phyloP scores from a whole-genome alignment of 495 filamentous ascomycete genomes.

The Usnea hakonensis region DNA sequence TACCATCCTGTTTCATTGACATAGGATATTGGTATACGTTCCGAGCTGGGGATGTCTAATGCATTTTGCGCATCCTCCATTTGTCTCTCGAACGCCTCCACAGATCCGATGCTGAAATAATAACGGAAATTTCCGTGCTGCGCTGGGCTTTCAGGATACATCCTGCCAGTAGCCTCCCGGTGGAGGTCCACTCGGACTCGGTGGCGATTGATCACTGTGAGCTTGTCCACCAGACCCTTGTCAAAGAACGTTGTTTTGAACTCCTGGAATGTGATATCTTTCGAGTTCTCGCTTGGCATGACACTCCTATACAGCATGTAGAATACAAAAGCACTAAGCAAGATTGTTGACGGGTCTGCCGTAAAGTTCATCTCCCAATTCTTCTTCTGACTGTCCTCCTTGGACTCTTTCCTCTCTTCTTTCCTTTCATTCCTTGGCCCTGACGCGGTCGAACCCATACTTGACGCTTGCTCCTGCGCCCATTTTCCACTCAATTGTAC shows the following conservation, averaged over 20 bases:
- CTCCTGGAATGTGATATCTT: conserved; percentile 97
- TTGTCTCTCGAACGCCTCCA: conserved; percentile 83
- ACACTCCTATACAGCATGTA: conserved; percentile 56
- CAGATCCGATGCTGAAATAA: conserved; percentile 91
- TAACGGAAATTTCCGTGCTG: conserved; percentile 66
- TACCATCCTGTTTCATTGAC: conserved; percentile 62
- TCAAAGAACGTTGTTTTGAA: conserved; percentile 86
- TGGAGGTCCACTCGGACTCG: conserved; percentile 78
- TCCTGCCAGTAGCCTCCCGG: conserved; percentile 63
- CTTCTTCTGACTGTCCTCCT: conserved; percentile 29
- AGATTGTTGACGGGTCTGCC: conserved; percentile 48
- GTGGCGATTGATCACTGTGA: conserved; percentile 67
- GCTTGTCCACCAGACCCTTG: conserved; percentile 89
- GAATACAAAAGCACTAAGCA: conserved; percentile 49
- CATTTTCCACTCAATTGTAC: conserved; percentile 40
- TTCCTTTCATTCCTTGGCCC: conserved; percentile 24
- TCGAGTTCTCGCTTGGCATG: conserved; percentile 55
- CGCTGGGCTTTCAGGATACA: conserved; percentile 77
- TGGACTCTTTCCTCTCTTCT: conserved; percentile 16
- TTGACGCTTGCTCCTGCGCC: conserved; percentile 31
- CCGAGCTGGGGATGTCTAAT: conserved; percentile 69
- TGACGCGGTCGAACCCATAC: conserved; percentile 23
- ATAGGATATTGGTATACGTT: conserved; percentile 89
- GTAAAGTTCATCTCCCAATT: conserved; percentile 31
- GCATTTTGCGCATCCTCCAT: conserved; percentile 82